These are phyloP conservation scores for Zopfochytrium polystomum DNA, from an alignment of 371 early-diverging fungal species.

Conservation along the genomic window DNA sequence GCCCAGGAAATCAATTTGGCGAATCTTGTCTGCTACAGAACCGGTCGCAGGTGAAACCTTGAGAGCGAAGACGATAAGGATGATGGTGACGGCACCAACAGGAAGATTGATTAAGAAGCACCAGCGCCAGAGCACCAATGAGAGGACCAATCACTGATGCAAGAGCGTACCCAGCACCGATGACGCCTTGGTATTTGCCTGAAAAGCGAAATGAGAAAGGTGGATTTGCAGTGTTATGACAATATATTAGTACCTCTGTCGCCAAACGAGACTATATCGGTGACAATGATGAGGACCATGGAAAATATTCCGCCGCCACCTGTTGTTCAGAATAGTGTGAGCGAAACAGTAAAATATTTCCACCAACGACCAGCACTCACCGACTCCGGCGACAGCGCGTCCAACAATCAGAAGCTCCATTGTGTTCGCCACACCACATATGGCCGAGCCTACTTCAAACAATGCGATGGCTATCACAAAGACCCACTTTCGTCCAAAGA, in stretches of 20 bases:
- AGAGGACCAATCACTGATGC: constrained; percentile 38
- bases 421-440: constrained; percentile 54
- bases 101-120: constrained; percentile 54
- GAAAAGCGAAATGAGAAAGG: background rate
- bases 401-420: constrained; percentile 71
- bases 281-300: constrained; percentile 20
- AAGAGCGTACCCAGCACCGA: constrained; percentile 24
- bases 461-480: constrained; percentile 54
- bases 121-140: constrained; percentile 43
- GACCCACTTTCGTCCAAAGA: constrained; percentile 69
- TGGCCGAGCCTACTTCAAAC: constrained; percentile 60
- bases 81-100: constrained; percentile 50
- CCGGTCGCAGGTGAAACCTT: constrained; percentile 30
- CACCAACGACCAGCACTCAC: too few species aligned
- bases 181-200: constrained; percentile 25
- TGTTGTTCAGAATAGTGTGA: too few species aligned
- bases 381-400: constrained; percentile 53
- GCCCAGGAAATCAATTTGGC: constrained; percentile 64
- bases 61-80: constrained; percentile 53
- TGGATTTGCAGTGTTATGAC: too few species aligned
- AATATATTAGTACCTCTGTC: constrained; percentile 22
- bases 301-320: constrained; percentile 26
- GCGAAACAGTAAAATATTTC: too few species aligned
- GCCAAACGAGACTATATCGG: constrained; percentile 24
- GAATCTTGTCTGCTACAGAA: constrained; percentile 47